Evolutionary conservation across 2,329 filamentous ascomycete genomes (phyloP), one percentile per base, ranked within the genome.

Genomic region (Microdochium nivale): DNA sequence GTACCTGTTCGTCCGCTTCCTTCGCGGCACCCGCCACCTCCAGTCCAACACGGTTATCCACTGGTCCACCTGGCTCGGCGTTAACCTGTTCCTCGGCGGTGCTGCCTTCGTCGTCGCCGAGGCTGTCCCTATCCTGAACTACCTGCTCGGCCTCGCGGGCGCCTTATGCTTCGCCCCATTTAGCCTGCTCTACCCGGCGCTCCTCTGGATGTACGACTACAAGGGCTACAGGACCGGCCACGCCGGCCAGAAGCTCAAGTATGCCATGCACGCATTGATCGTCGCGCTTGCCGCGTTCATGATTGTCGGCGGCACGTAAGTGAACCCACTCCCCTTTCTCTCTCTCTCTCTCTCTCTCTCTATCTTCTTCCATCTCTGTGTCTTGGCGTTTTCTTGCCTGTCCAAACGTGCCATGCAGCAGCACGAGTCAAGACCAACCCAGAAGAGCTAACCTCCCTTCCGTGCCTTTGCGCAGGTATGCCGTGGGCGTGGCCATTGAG

Each of bases 1-100:
- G 57, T 70, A 70, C 50, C 52, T 70, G 5, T 71, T 72, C 32
- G 68, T 72, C 9, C 66, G 69, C 1, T 58, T 70, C 2, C 60
- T 72, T 3, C 65, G 69, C 19, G 53, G 66, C 53, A 69, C 68
- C 5, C 48, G 52, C 21, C 69, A 72, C 51, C 54, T 71, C 7
- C 65, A 68, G 56, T 58, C 59, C 35, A 68, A 70, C 55, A 64
- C 62, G 0, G 10, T 62, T 0, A 55, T 64, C 0, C 67, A 71
- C 51, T 71, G 69, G 69, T 52, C 54, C 2, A 60, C 63, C 1
- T 71, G 69, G 69, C 52, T 71, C 1, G 64, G 60, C 1, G 65
- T 60, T 55, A 71, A 64, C 3, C 40, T 63, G 2, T 40, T 54
- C 3, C 55, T 67, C 53, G 60, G 60, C 11, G 32, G 62, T 5